Percentiles rank a stretch among this genome's conserved stretches.
Evolutionary conservation across 768 basidiomycete species (phyloP).

Genomic region (Gloeophyllum trabeum): DNA sequence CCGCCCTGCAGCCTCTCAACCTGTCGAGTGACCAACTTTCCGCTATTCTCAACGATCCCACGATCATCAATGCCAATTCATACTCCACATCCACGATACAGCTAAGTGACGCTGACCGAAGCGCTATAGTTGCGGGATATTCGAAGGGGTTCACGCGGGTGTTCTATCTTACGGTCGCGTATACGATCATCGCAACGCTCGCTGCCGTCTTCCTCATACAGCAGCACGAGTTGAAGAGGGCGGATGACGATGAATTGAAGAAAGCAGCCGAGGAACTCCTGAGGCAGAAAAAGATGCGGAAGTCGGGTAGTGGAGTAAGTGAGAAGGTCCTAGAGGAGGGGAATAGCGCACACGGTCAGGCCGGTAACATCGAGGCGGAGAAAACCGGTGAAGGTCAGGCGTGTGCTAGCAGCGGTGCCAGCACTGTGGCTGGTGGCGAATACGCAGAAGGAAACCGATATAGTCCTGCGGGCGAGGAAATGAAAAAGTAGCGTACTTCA

Average conservation of each 20-base stretch:
- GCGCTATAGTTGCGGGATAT: slow-evolving; percentile 7
- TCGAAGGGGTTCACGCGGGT: slow-evolving; percentile 10
- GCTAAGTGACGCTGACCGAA: not conserved
- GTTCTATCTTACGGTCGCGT: slow-evolving; percentile 11
- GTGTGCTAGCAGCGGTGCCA: no score
- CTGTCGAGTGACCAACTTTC: slow-evolving; percentile 6
- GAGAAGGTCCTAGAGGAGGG: not conserved
- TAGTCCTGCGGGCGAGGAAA: no score
- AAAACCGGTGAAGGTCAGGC: no score
- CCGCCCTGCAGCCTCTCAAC: slow-evolving; percentile 3
- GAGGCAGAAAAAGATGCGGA: not conserved
- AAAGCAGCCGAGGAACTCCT: not conserved
- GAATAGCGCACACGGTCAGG: no score
- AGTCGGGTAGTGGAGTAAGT: not conserved
- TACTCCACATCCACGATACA: slow-evolving; percentile 2
- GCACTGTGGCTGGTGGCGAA: no score
- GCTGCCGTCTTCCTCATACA: slow-evolving; percentile 7
- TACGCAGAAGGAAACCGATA: no score
- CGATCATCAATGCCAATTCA: slow-evolving; percentile 10
- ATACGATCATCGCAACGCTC: slow-evolving; percentile 6
- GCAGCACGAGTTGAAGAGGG: slow-evolving; percentile 8
- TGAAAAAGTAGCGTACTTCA: no score
- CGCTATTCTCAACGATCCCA: slow-evolving; percentile 8
- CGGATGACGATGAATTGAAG: slow-evolving; percentile 9
- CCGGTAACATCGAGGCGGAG: no score